These are phyloP conservation scores for Gossypium schwendimanii DNA, from an alignment of 441 rosid species.

Conservation along the genomic window DNA sequence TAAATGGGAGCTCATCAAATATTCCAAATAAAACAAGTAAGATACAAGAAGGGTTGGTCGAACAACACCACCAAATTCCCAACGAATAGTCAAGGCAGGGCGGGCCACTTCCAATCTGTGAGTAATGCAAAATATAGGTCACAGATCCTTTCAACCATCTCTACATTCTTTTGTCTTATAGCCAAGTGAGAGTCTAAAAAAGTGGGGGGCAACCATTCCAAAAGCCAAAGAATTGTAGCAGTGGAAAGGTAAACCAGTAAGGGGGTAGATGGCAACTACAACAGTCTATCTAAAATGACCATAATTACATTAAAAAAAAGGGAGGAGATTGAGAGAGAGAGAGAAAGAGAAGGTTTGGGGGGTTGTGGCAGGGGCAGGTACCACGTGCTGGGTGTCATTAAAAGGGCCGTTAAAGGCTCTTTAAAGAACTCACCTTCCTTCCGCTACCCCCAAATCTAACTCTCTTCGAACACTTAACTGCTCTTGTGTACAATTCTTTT, in stretches of 20 bases:
- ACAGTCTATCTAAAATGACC: not conserved
- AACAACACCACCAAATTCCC: constrained; percentile 21
- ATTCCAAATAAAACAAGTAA: not conserved
- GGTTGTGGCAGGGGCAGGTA: constrained; percentile 40
- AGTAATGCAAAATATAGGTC: not conserved
- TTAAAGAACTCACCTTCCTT: constrained; percentile 14
- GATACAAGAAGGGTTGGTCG: constrained; percentile 25
- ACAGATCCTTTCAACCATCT: not conserved
- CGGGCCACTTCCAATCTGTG: constrained; percentile 1
- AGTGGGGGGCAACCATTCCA: not conserved
- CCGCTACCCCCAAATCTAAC: constrained; percentile 55
- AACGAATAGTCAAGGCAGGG: constrained; percentile 14
- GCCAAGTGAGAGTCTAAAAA: not conserved
- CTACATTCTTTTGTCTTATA: not conserved
- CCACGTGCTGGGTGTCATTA: constrained; percentile 47
- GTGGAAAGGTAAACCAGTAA: not conserved
- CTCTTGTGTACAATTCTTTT: not conserved
- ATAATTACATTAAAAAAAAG: not conserved
- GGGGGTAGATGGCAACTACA: constrained; percentile 38
- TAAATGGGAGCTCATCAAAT: not conserved
- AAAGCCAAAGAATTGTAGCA: not conserved
- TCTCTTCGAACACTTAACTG: constrained; percentile 15
- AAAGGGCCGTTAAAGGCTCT: constrained; percentile 29
- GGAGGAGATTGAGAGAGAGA: not conserved
- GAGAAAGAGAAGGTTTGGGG: not conserved